These are phyloP conservation scores for Pseudogymnoascus sp. DNA, from an alignment of 2,329 filamentous ascomycete genomes.

Conservation along the genomic window DNA sequence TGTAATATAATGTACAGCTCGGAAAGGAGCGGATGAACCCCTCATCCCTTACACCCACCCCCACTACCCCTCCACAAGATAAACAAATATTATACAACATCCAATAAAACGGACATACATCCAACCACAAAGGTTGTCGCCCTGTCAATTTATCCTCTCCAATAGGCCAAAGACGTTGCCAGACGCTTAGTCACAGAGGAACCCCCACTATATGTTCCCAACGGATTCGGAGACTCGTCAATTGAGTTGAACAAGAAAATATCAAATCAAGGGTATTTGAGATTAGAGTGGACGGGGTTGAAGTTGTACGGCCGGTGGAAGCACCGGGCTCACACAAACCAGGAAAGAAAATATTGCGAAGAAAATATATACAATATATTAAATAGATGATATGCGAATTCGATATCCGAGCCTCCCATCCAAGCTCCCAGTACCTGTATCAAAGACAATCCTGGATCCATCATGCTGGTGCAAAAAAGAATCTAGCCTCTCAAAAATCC, in stretches of 20 bases:
- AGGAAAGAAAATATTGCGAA: not conserved
- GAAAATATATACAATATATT: not conserved
- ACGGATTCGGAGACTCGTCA: not conserved
- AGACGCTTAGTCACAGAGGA: not conserved
- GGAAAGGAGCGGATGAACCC: slow-evolving; percentile 7
- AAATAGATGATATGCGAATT: not conserved
- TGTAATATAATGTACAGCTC: not conserved
- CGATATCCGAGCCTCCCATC: not conserved
- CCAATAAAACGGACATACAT: not conserved
- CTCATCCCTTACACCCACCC: not conserved
- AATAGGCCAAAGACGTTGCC: not conserved
- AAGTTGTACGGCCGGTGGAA: not conserved
- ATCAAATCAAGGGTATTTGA: not conserved
- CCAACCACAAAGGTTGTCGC: not conserved
- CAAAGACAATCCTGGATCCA: not conserved
- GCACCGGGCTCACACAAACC: not conserved
- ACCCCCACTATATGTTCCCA: not conserved
- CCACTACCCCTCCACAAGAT: slow-evolving; percentile 5
- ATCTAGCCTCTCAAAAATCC: not conserved
- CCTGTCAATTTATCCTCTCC: not conserved
- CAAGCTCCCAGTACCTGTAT: not conserved
- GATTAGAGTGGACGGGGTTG: not conserved
- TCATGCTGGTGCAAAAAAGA: not conserved
- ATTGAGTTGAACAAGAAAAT: not conserved
- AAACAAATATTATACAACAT: not conserved